Evolutionary conservation across 2,329 filamentous ascomycete genomes (phyloP).

Genomic region (Penicillium oxalicum): DNA sequence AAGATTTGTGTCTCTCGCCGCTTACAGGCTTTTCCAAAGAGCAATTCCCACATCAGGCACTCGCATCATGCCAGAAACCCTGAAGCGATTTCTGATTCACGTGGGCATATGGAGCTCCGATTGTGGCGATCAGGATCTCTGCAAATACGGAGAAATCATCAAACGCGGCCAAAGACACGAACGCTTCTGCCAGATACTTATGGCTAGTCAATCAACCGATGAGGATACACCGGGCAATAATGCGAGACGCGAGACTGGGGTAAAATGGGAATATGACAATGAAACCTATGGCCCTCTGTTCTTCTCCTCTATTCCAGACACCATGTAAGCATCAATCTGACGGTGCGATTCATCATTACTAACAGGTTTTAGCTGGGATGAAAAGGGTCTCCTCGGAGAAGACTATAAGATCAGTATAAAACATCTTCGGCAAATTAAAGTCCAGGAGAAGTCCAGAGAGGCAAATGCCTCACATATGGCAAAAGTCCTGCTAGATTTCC

Average conservation of each 20-base stretch:
- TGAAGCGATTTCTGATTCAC: neutral
- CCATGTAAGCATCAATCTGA: neutral
- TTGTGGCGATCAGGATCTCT: neutral
- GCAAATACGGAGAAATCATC: neutral
- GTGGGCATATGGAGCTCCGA: neutral
- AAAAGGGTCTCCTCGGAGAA: neutral
- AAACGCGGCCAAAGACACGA: neutral
- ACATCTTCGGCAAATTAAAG: neutral
- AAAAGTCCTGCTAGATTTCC: no score
- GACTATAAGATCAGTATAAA: neutral
- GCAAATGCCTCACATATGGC: neutral
- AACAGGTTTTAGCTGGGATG: neutral
- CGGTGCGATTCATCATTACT: neutral
- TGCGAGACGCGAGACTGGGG: no score
- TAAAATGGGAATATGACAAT: neutral
- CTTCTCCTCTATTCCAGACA: neutral
- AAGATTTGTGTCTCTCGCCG: neutral
- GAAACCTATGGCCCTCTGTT: neutral
- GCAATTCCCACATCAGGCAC: neutral
- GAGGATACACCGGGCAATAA: no score
- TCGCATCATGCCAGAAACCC: neutral
- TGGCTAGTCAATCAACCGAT: neutral
- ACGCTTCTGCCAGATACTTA: neutral
- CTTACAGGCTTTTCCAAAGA: neutral
- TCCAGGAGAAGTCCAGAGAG: neutral